phyloP scores from a whole-genome alignment of 495 filamentous ascomycete genomes.

The Daldinia bambusicola region DNA sequence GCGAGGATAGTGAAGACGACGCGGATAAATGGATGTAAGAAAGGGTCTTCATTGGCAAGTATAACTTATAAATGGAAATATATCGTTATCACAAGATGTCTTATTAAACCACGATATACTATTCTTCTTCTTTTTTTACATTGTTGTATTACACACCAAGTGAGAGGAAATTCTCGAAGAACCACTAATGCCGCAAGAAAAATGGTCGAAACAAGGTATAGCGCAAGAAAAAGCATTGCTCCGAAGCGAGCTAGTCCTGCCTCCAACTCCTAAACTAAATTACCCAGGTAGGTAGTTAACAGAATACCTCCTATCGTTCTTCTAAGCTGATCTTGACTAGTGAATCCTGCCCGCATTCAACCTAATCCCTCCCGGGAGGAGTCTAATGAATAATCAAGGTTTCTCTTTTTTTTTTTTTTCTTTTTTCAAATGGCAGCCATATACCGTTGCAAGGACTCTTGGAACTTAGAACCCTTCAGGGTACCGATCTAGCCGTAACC shows the following conservation, averaged over 20 bases:
- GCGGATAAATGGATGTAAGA: constrained; percentile 16
- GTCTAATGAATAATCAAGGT: neutral
- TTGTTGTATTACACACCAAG: neutral
- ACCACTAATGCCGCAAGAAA: neutral
- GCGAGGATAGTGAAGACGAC: neutral
- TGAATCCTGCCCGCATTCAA: neutral
- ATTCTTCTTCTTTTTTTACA: neutral
- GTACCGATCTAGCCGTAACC: neutral
- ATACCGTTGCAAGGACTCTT: neutral
- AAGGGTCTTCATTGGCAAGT: neutral
- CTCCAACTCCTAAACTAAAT: constrained; percentile 18
- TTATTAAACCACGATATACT: neutral
- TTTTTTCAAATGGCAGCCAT: too few species aligned
- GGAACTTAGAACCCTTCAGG: neutral
- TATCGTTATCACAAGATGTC: neutral
- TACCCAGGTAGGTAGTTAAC: too few species aligned
- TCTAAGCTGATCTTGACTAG: neutral
- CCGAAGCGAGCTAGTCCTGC: neutral
- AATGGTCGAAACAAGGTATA: neutral
- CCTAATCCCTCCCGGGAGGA: neutral
- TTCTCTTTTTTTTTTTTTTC: too few species aligned
- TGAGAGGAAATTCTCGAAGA: neutral
- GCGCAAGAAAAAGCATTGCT: neutral
- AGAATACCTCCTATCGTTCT: neutral
- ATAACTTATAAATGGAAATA: neutral